A percentile compares a stretch with the other conserved stretches of the same genome.
Evolutionary conservation across 1,139 yeast genomes (phyloP).

Genomic region (Yamadazyma taylorii): DNA sequence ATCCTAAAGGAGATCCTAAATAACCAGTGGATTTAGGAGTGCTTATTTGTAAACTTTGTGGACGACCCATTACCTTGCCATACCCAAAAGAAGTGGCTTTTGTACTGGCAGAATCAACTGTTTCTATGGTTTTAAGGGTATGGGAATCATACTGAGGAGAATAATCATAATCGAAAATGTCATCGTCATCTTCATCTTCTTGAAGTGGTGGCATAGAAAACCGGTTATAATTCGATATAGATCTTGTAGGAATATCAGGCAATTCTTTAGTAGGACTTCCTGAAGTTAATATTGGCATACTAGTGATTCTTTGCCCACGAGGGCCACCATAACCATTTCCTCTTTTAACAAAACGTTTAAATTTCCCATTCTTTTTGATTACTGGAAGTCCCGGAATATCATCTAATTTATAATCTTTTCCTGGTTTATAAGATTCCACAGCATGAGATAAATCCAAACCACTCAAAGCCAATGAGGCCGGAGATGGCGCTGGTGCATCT

Average conservation of each 20-base stretch:
- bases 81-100: neutral
- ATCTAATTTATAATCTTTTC: conserved; percentile 19
- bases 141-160: conserved; percentile 1
- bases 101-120: neutral
- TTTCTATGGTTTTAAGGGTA: neutral
- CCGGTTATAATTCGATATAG: conserved; percentile 6
- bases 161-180: neutral
- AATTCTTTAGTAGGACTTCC: conserved; percentile 8
- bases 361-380: conserved; percentile 23
- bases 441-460: conserved; percentile 31
- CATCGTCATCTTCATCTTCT: conserved; percentile 1
- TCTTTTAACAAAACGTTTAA: conserved; percentile 21
- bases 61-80: neutral
- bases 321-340: too few relatives aligned
- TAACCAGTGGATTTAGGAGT: too few relatives aligned
- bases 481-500: conserved; percentile 26
- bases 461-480: conserved; percentile 17
- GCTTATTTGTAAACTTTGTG: too few relatives aligned
- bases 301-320: conserved; percentile 12
- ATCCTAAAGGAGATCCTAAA: too few relatives aligned
- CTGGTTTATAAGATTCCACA: conserved; percentile 30
- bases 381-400: conserved; percentile 39
- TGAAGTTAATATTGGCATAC: conserved; percentile 12
- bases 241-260: conserved; percentile 11
- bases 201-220: conserved; percentile 11